A percentile compares a stretch with the other conserved stretches of the same genome.
These are phyloP conservation scores for Penicillium longicatenatum DNA, from an alignment of 495 filamentous ascomycete genomes.

Conservation along the genomic window DNA sequence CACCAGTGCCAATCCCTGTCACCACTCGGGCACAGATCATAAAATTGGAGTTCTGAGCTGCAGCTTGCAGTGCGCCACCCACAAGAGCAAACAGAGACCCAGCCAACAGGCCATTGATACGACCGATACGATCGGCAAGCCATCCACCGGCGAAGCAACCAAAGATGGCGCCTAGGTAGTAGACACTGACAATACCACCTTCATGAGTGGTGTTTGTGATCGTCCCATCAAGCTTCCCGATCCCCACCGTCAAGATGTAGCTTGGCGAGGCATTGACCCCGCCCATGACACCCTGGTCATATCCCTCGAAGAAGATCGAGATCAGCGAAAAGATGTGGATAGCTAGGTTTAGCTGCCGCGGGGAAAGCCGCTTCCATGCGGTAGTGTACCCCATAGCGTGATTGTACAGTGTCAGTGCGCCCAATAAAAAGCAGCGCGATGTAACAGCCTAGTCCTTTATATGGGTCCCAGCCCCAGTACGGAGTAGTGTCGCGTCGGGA, in stretches of 20 bases:
- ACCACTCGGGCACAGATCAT: conserved; percentile 58
- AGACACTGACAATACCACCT: conserved; percentile 55
- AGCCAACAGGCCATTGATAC: conserved; percentile 56
- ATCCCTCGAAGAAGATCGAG: conserved; percentile 57
- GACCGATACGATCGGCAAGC: conserved; percentile 54
- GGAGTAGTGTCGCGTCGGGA: neutral
- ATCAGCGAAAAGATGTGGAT: conserved; percentile 51
- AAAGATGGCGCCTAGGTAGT: conserved; percentile 58
- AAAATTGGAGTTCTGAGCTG: conserved; percentile 51
- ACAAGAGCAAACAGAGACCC: conserved; percentile 55
- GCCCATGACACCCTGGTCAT: conserved; percentile 57
- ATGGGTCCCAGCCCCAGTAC: conserved; percentile 3
- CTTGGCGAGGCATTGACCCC: conserved; percentile 46
- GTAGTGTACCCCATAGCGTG: conserved; percentile 42
- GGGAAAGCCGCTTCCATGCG: conserved; percentile 44
- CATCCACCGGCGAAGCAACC: conserved; percentile 55
- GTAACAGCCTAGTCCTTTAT: neutral
- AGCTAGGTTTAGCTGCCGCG: conserved; percentile 42
- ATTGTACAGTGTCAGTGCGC: neutral
- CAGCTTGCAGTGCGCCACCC: conserved; percentile 55
- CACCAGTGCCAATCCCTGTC: conserved; percentile 57
- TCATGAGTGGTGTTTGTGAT: conserved; percentile 41
- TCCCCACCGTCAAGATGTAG: conserved; percentile 40
- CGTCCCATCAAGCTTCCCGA: conserved; percentile 37
- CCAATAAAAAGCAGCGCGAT: neutral